A percentile compares a stretch with the other conserved stretches of the same genome.
phyloP scores from a whole-genome alignment of 1,139 yeast genomes.

The Suhomyces ambrosiae region DNA sequence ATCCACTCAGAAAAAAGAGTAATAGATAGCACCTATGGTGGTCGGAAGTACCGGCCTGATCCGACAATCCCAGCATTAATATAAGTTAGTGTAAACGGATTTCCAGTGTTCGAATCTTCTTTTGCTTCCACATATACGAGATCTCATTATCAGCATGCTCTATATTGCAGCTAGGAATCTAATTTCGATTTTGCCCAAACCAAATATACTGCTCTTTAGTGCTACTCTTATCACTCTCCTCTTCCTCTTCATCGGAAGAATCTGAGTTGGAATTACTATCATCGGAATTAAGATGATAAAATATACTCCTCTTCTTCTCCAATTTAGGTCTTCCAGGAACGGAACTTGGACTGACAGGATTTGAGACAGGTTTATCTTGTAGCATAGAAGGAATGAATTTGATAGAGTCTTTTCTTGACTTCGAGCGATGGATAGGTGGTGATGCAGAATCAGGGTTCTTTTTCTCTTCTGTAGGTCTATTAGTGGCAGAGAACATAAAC shows the following conservation, averaged over 20 bases:
- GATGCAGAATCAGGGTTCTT: constrained; percentile 1
- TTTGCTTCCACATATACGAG: no score
- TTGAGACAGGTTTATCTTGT: constrained; percentile 1
- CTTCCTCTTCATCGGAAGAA: constrained; percentile 13
- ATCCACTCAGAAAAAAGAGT: no score
- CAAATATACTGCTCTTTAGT: constrained; percentile 30
- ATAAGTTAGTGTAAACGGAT: no score
- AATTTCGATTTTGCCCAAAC: constrained; percentile 39
- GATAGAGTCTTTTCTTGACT: constrained; percentile 32
- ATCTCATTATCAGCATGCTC: no score
- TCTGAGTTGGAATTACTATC: constrained; percentile 23
- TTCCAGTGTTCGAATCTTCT: no score
- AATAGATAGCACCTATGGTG: no score
- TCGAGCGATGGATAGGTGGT: constrained; percentile 15
- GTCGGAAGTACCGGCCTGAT: no score
- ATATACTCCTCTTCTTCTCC: constrained; percentile 27
- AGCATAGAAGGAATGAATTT: constrained; percentile 36
- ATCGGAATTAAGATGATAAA: constrained; percentile 36
- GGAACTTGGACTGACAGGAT: not conserved
- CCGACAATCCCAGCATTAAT: no score
- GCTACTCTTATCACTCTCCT: constrained; percentile 9
- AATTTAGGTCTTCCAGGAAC: not conserved
- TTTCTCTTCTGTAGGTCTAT: constrained; percentile 9
- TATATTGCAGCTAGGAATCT: not conserved
- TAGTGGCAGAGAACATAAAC: constrained; percentile 28